These are phyloP conservation scores for Actinomortierella ambigua DNA, from an alignment of 371 early-diverging fungal genomes.

Conservation along the genomic window DNA sequence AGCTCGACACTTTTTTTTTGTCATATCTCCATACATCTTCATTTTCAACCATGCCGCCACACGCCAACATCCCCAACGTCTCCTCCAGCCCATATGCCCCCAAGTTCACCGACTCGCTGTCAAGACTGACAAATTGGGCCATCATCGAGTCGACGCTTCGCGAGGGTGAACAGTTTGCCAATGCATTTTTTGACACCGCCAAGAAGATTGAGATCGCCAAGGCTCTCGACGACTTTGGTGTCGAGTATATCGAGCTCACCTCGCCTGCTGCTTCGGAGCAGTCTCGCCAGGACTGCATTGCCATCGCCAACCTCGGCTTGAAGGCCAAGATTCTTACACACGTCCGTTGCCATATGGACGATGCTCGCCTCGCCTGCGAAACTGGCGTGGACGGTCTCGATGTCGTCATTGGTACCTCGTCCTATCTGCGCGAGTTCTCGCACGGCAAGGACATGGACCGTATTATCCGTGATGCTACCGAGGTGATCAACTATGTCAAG, in stretches of 20 bases:
- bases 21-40: no score
- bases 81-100: constrained; percentile 59
- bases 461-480: constrained; percentile 90
- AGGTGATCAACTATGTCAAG: constrained; percentile 95
- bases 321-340: constrained; percentile 98
- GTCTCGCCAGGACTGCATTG: constrained; percentile 87
- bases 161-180: constrained; percentile 98
- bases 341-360: constrained; percentile 97
- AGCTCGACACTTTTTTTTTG: no score
- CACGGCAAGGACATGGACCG: constrained; percentile 98
- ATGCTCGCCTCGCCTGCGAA: constrained; percentile 92
- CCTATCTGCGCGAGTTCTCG: constrained; percentile 92
- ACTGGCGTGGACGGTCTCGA: constrained; percentile 96
- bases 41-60: constrained; percentile 33
- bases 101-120: constrained; percentile 75
- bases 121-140: constrained; percentile 88
- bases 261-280: constrained; percentile 97
- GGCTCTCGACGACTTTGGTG: constrained; percentile 94
- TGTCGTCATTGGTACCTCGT: constrained; percentile 96
- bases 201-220: constrained; percentile 97
- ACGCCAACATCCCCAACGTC: constrained; percentile 42
- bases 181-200: constrained; percentile 95
- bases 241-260: constrained; percentile 95
- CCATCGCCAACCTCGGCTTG: constrained; percentile 88
- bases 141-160: constrained; percentile 96